Percentiles rank a stretch among this genome's conserved stretches.
phyloP scores from a whole-genome alignment of 805 yeast genomes.

The Pichia sporocuriosa region DNA sequence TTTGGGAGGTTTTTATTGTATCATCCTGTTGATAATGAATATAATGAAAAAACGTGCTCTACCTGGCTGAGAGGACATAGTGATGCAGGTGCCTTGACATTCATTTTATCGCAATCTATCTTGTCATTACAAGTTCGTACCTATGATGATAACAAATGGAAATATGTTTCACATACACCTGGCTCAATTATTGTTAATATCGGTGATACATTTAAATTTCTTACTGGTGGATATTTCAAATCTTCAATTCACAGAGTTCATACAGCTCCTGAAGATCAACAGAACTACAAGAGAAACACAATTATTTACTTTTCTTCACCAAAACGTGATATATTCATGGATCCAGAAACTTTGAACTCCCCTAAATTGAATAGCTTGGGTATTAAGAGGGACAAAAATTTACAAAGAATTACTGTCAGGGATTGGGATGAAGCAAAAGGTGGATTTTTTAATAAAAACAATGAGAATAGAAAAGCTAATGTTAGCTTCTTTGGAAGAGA shows the following conservation, averaged over 20 bases:
- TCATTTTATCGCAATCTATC: conserved; percentile 37
- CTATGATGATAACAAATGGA: conserved; percentile 33
- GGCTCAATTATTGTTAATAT: conserved; percentile 35
- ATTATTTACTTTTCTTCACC: conserved; percentile 40
- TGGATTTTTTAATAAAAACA: conserved; percentile 36
- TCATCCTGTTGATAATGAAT: conserved; percentile 29
- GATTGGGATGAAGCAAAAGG: conserved; percentile 45
- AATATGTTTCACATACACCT: conserved; percentile 35
- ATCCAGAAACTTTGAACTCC: conserved; percentile 36
- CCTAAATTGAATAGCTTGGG: conserved; percentile 33
- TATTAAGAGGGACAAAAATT: conserved; percentile 21
- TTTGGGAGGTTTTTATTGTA: conserved; percentile 34
- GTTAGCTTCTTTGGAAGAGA: conserved; percentile 17
- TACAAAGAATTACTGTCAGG: conserved; percentile 31
- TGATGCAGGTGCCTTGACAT: conserved; percentile 36
- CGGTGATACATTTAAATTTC: conserved; percentile 36
- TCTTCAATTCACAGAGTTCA: conserved; percentile 42
- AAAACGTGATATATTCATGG: conserved; percentile 29
- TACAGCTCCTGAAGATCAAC: conserved; percentile 40
- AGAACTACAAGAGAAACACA: conserved; percentile 31
- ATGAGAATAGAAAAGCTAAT: conserved; percentile 17
- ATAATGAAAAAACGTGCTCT: conserved; percentile 28
- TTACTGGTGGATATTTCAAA: conserved; percentile 41
- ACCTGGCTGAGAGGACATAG: conserved; percentile 45
- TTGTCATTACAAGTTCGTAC: conserved; percentile 36